Evolutionary conservation across 257 asterid species (phyloP), one percentile per base, ranked within the genome.

Genomic region (Craterostigma plantagineum): DNA sequence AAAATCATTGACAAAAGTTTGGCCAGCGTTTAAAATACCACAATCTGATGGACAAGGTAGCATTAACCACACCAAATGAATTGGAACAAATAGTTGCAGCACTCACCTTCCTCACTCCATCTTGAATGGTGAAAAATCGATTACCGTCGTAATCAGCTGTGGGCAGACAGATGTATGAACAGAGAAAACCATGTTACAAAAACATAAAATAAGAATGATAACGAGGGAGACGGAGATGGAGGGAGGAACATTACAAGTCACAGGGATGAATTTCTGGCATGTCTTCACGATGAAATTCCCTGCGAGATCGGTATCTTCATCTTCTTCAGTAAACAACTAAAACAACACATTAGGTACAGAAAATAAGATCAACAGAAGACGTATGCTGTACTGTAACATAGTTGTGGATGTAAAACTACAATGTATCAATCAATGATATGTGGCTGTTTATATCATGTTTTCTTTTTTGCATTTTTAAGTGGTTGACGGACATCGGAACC

Each of bases 271-370:
- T 64, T 69, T 83, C 77, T 74, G 90, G 73, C 98, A 83, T 38
- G 94, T 79, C 92, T 77, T 83, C 59, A 79, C 91, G 33, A 83
- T 79, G 79, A 83, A 76, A 70, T 90, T 90, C 46, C 82, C 81
- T 16, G 98, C 74, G 60, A 90, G 70, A 67, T 90, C 95, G 27
- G 71, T 59, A 17, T 83, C 95, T 50, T 70, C 98, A 49, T 71
- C 93, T 42, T 74, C 94, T 54, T 48, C 74, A 34, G 81, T 55
- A 67, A 90, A 76, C 63, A 83, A 60, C 95, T 82, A 53, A 62
- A 53, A 57, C 10, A 41, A 18, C 34, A 41, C 38, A 36, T 11
- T 18, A 41, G 18, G 36, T 43, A 11, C 36, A 58, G 45, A 40
- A n/a, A 9, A 40, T 11, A 9, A 40, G 16, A 7, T 11, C 15